Evolutionary conservation across 805 yeast genomes (phyloP).

Genomic region (Monosporozyma unispora): DNA sequence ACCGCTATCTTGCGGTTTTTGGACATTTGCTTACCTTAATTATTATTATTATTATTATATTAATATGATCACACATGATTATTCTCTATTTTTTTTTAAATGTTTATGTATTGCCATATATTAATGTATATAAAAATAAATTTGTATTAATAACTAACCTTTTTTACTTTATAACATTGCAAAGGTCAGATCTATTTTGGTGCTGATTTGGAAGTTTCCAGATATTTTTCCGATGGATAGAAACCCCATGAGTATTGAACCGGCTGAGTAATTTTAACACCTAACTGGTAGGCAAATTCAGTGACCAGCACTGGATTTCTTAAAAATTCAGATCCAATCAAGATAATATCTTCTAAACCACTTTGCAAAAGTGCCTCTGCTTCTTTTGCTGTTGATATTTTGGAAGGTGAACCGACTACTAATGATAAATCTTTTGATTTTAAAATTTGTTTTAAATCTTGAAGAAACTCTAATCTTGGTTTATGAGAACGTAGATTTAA

Average conservation of each 20-base stretch:
- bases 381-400: constrained; percentile 28
- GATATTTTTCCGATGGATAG: constrained; percentile 8
- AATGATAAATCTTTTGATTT: constrained; percentile 9
- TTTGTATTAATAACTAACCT: not conserved
- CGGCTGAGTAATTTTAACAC: constrained; percentile 34
- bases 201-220: not conserved
- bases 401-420: constrained; percentile 41
- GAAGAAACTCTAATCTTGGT: not conserved
- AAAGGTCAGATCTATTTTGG: not conserved
- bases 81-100: not conserved
- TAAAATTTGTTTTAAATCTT: constrained; percentile 2
- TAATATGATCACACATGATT: not conserved
- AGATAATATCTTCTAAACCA: constrained; percentile 39
- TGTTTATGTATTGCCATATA: not conserved
- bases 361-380: constrained; percentile 36
- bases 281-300: constrained; percentile 43
- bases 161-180: not conserved
- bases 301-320: constrained; percentile 43
- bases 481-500: constrained; percentile 2
- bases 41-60: not conserved
- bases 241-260: constrained; percentile 29
- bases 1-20: not conserved
- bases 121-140: not conserved
- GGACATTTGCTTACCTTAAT: not conserved
- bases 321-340: constrained; percentile 40